These are phyloP conservation scores for Xerocomellus dryophilus DNA, from an alignment of 768 basidiomycete species.

Conservation along the genomic window DNA sequence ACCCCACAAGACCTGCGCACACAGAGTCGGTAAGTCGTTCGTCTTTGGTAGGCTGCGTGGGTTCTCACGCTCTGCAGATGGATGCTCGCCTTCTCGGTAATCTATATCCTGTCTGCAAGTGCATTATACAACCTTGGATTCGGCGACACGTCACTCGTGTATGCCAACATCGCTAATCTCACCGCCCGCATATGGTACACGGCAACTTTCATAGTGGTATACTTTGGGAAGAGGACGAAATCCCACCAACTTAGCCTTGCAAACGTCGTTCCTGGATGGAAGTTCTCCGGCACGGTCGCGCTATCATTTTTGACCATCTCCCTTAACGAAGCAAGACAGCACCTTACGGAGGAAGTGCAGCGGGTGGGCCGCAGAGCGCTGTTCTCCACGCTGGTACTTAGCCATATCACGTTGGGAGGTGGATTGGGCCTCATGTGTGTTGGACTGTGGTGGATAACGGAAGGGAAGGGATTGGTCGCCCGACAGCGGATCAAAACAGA, in stretches of 20 bases:
- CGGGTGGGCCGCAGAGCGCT: conserved; percentile 18
- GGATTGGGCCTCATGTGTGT: conserved; percentile 26
- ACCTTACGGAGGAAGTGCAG: conserved; percentile 13
- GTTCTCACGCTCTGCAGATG: conserved; percentile 40
- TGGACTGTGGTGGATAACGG: conserved; percentile 31
- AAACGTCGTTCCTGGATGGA: conserved; percentile 26
- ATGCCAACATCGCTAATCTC: conserved; percentile 72
- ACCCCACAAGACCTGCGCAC: conserved; percentile 57
- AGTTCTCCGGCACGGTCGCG: conserved; percentile 20
- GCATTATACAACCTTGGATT: conserved; percentile 43
- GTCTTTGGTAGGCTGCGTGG: background rate
- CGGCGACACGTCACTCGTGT: conserved; percentile 71
- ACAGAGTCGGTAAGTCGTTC: conserved; percentile 56
- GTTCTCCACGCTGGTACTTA: conserved; percentile 19
- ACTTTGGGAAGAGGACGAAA: conserved; percentile 37
- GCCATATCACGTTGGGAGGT: conserved; percentile 27
- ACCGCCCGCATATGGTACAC: conserved; percentile 61
- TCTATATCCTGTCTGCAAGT: conserved; percentile 59
- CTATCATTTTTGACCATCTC: conserved; percentile 27
- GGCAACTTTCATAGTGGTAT: conserved; percentile 45
- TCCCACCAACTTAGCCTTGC: conserved; percentile 13
- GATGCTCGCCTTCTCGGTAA: conserved; percentile 74
- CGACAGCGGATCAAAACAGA: conserved; percentile 21
- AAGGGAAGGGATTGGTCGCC: conserved; percentile 23
- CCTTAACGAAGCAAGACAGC: conserved; percentile 14